Percentiles rank a stretch among this genome's conserved stretches.
Evolutionary conservation across 495 filamentous ascomycete species (phyloP).

Genomic region (Corynascus novoguineensis): DNA sequence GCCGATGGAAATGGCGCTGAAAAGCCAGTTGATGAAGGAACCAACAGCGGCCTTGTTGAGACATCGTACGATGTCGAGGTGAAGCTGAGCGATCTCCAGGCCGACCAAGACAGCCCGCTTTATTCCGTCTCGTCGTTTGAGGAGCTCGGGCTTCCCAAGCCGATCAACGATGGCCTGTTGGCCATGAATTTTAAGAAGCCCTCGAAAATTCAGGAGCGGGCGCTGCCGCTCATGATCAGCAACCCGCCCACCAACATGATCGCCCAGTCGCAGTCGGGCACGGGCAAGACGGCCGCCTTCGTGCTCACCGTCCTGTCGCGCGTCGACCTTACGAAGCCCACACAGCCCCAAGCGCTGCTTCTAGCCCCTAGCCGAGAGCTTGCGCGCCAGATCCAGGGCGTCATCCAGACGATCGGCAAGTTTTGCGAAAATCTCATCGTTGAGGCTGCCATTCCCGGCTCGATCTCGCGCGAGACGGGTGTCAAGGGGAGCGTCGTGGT

Average conservation of each 20-base stretch:
- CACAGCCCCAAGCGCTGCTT: conserved; percentile 75
- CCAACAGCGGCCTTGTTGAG: conserved; percentile 56
- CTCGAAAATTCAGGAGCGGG: conserved; percentile 93
- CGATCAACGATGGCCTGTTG: conserved; percentile 54
- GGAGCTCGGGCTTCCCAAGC: conserved; percentile 65
- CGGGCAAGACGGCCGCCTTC: conserved; percentile 97
- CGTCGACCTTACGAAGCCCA: conserved; percentile 61
- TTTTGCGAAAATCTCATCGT: conserved; percentile 68
- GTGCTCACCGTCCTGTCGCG: conserved; percentile 84
- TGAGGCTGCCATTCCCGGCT: conserved; percentile 72
- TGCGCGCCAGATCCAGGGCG: conserved; percentile 86
- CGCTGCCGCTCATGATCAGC: conserved; percentile 76
- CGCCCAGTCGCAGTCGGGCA: conserved; percentile 96
- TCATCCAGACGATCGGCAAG: conserved; percentile 72
- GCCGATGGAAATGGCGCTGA: conserved; percentile 36
- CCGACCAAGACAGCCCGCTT: conserved; percentile 79
- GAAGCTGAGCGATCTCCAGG: conserved; percentile 82
- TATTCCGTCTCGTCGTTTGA: conserved; percentile 82
- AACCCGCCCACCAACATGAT: conserved; percentile 88
- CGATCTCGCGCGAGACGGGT: conserved; percentile 54
- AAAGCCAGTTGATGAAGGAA: conserved; percentile 41
- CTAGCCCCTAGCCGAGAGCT: conserved; percentile 92
- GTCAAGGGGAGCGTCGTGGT: conserved; percentile 74
- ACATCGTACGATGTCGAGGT: conserved; percentile 77
- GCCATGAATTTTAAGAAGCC: conserved; percentile 89